Percentiles rank a stretch among this genome's conserved stretches.
Conservation (phyloP, 2,329 filamentous ascomycete genomes). For the Xylaria sp. region DNA sequence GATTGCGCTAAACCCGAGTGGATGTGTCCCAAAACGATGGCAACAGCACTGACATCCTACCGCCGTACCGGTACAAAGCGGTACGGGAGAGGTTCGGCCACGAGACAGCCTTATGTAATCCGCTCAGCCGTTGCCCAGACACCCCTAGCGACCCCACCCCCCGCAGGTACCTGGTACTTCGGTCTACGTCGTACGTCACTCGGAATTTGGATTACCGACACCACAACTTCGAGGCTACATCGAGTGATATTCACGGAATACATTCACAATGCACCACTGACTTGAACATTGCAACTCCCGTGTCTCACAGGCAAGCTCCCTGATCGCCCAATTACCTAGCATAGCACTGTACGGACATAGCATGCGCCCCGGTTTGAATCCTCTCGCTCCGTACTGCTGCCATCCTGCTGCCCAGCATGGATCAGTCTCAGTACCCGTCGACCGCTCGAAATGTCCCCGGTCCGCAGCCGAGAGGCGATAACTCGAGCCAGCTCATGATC, state of each 20-base stretch:
- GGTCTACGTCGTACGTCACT: too few species aligned
- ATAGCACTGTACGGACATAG: slow-evolving; percentile 12
- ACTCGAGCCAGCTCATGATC: slow-evolving; percentile 72
- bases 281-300: not conserved
- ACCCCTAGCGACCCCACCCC: too few species aligned
- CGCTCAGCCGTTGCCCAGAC: too few species aligned
- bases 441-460: slow-evolving; percentile 41
- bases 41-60: not conserved
- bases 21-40: not conserved
- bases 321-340: not conserved
- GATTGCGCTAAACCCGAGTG: not conserved
- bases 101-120: not conserved
- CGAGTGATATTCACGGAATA: too few species aligned
- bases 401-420: slow-evolving; percentile 39
- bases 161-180: too few species aligned
- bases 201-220: too few species aligned
- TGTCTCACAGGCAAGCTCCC: not conserved
- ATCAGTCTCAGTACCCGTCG: slow-evolving; percentile 40
- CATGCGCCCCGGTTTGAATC: slow-evolving; percentile 26
- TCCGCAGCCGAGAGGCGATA: slow-evolving; percentile 46
- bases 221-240: too few species aligned
- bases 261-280: not conserved
- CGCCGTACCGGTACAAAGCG: not conserved
- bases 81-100: not conserved
- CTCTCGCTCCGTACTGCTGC: slow-evolving; percentile 19